Evolutionary conservation across 139 green algal species (phyloP), one percentile per base, ranked within the genome.

Genomic region (Chlorella sorokiniana): DNA sequence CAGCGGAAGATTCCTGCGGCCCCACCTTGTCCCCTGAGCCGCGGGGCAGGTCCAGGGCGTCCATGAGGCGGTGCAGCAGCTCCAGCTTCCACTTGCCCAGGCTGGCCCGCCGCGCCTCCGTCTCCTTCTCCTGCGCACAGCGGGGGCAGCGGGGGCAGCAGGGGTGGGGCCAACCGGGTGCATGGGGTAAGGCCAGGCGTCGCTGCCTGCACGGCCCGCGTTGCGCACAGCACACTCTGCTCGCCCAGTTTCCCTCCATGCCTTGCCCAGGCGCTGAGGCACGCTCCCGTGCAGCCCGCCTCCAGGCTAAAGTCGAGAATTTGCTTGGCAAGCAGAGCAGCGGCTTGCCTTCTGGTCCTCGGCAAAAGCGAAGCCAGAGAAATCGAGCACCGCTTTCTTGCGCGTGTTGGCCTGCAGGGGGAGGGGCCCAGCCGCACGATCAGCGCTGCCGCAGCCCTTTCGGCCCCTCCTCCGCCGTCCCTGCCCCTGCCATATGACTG

Each of bases 371-470:
- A 92, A 89, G 38, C 92, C 92, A 35, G 78, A 88, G 78, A 95
- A 95, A 40, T 89, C 86, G 27, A 89, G 83, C 25, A 96, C 79
- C 41, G 89, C 90, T 40, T 79, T 86, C 86, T 93, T 95, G 62
- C 92, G 85, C 76, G 84, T 83, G 33, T 81, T 79, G 22, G 84
- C 78, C 86, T 93, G 83, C 65, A 35, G 11, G 11, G 40, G 52
- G 48, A 48, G 72, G 31, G 75, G 6, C 48, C 61, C 68, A 73
- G 22, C 44, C 38, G 38, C 44, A 59, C 22, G 31, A 16, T 33
- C 11, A 83, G 71, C 41, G n/a, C n/a, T n/a, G n/a, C n/a, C n/a
- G n/a, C n/a, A n/a, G n/a, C n/a, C n/a, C n/a, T n/a, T n/a, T n/a
- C n/a, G n/a, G n/a, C n/a, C n/a, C n/a, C n/a, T n/a, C n/a, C n/a